Conservation (phyloP, 768 basidiomycete genomes). For the Tricholoma matsutake region DNA sequence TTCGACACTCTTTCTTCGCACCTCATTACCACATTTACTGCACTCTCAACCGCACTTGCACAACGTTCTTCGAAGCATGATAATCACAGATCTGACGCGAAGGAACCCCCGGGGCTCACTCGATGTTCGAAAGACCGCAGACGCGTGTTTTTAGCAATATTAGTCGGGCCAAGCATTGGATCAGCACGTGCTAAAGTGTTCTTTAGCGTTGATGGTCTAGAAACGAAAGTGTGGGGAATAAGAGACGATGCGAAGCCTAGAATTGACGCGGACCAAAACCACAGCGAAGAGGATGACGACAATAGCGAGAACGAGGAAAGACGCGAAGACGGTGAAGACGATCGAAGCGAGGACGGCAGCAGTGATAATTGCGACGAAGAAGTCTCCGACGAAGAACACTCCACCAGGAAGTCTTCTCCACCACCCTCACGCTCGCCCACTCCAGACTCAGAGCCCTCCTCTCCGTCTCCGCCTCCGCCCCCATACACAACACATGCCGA, state of each 20-base stretch:
- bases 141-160: slow-evolving; percentile 55
- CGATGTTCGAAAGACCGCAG: slow-evolving; percentile 4
- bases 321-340: slow-evolving; percentile 12
- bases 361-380: slow-evolving; percentile 15
- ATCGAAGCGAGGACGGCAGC: slow-evolving; percentile 11
- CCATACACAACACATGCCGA: slow-evolving; percentile 17
- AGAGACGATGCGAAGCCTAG: slow-evolving; percentile 21
- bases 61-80: slow-evolving; percentile 10
- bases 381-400: slow-evolving; percentile 9
- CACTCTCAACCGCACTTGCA: slow-evolving; percentile 67
- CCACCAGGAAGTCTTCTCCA: slow-evolving; percentile 2
- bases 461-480: slow-evolving; percentile 9
- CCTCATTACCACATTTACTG: slow-evolving; percentile 68
- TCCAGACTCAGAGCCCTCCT: slow-evolving; percentile 1
- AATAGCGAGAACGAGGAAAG: slow-evolving; percentile 21
- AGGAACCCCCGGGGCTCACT: not conserved
- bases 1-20: slow-evolving; percentile 74
- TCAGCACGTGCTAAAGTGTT: slow-evolving; percentile 61
- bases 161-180: slow-evolving; percentile 63
- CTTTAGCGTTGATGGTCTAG: slow-evolving; percentile 62
- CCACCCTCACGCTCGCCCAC: slow-evolving; percentile 15
- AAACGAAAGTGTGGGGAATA: slow-evolving; percentile 43
- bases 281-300: slow-evolving; percentile 26
- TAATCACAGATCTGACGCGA: not conserved
- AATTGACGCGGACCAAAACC: slow-evolving; percentile 21